These are phyloP conservation scores for Cutaneotrichosporon sp. DNA, from an alignment of 1,284 basidiomycete genomes.

Conservation along the genomic window DNA sequence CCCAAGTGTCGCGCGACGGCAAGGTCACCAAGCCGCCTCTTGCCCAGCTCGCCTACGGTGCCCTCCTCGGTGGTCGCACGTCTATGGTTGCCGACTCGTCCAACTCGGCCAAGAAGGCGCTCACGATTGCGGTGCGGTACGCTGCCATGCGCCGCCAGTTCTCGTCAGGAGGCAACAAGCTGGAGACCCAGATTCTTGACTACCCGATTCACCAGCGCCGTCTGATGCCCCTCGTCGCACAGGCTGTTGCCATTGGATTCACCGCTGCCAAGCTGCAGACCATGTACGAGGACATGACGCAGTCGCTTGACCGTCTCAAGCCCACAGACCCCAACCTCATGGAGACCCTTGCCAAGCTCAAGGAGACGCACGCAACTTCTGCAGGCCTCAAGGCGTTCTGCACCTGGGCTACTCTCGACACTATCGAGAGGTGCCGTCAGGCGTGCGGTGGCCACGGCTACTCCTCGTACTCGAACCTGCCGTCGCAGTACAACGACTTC, in stretches of 20 bases:
- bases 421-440: slow-evolving; percentile 56
- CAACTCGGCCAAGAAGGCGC: slow-evolving; percentile 54
- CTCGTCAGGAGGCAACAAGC: slow-evolving; percentile 48
- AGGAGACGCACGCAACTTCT: slow-evolving; percentile 57
- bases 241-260: slow-evolving; percentile 57
- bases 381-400: slow-evolving; percentile 59
- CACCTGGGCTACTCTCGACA: slow-evolving; percentile 56
- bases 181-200: slow-evolving; percentile 56
- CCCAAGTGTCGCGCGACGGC: slow-evolving; percentile 53
- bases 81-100: slow-evolving; percentile 56
- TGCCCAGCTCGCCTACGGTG: slow-evolving; percentile 57
- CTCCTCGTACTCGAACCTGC: slow-evolving; percentile 55
- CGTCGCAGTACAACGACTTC: slow-evolving; percentile 55
- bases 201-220: slow-evolving; percentile 59
- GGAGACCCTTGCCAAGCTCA: slow-evolving; percentile 52
- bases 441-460: slow-evolving; percentile 58
- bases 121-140: slow-evolving; percentile 57
- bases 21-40: slow-evolving; percentile 51
- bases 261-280: slow-evolving; percentile 50
- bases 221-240: slow-evolving; percentile 56
- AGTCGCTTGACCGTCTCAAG: slow-evolving; percentile 54
- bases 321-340: slow-evolving; percentile 49
- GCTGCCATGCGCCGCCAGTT: slow-evolving; percentile 57
- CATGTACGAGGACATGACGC: slow-evolving; percentile 51
- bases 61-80: slow-evolving; percentile 54